Base-by-base conservation (phyloP, 345 rosid genomes). In the Carallia pectinifolia region DNA sequence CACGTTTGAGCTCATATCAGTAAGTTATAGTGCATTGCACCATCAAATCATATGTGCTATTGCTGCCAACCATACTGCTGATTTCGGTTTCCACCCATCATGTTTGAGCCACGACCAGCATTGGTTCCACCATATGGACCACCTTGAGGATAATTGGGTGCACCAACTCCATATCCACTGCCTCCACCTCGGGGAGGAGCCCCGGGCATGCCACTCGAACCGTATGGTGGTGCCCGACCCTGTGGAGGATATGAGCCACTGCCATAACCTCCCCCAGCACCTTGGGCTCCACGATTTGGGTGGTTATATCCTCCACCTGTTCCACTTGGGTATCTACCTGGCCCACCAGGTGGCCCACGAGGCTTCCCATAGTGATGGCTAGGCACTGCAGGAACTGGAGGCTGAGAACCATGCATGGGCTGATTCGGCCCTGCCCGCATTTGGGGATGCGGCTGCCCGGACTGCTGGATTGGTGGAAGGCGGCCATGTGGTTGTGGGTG, bases 1-100 rank as follows among this genome's bases (percentile, higher is more conserved):
- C 59, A 47, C 30, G 4, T 34, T 53, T 8, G 2, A 65, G 27
- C 16, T 53, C 6, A 40, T 30, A 55, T 53, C 23, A 23, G 10
- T 4, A 10, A 18, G 29, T 34, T 64, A 34, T 17, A 30, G 37
- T 63, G n/a, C 67, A 37, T 13, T 47, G 10, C 50, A 23, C 18
- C 34, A 52, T 53, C 30, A 5, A 31, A 47, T 34, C 31, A 60
- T 13, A 54, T 3, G 52, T 17, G 47, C 77, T 77, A 84, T 79
- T 87, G 88, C 81, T 81, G 88, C 92, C 92, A 81, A 58, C 96
- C 90, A 31, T 91, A 88, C 58, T 86, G 96, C 75, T 90, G 97
- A 78, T 90, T 91, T 65, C 98, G 89, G 81, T 80, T 85, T 62
- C 89, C 85, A 40, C 96, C 96, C 86, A 88, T 88, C 80, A 83